A percentile compares a stretch with the other conserved stretches of the same genome.
These are phyloP conservation scores for Spinacia oleracea DNA, from an alignment of 179 eudicot genomes.

Conservation along the genomic window DNA sequence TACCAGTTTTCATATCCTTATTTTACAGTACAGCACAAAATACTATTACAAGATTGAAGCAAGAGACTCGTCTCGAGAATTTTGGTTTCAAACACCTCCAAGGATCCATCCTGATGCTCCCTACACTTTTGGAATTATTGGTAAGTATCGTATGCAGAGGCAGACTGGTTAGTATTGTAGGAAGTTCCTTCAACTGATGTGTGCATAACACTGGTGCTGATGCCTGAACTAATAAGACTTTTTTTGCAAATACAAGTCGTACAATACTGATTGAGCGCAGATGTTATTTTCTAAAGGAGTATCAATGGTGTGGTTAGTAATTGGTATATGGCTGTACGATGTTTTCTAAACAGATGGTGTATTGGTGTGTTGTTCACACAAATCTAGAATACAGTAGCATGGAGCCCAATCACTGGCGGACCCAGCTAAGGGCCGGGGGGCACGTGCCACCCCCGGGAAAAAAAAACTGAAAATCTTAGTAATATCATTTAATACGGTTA, in stretches of 20 bases:
- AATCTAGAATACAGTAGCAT: background rate
- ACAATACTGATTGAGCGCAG: background rate
- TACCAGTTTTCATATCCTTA: slow-evolving; percentile 5
- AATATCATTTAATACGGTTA: too few species aligned
- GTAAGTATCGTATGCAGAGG: slow-evolving; percentile 28
- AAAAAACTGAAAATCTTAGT: too few species aligned
- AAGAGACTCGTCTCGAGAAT: slow-evolving; percentile 51
- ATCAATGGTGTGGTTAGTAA: background rate
- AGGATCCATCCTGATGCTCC: slow-evolving; percentile 54
- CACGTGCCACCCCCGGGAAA: too few species aligned
- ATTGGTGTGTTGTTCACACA: background rate
- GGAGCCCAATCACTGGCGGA: background rate
- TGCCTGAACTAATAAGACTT: background rate
- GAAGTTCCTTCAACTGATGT: background rate
- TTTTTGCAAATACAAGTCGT: background rate
- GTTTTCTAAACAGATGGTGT: background rate
- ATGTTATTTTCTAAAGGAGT: background rate
- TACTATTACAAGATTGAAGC: slow-evolving; percentile 66
- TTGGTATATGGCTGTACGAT: background rate
- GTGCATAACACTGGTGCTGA: background rate
- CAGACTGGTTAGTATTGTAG: background rate
- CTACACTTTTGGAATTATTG: slow-evolving; percentile 73
- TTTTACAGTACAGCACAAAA: slow-evolving; percentile 52
- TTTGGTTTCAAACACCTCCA: slow-evolving; percentile 78
- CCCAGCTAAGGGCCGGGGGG: too few species aligned